Conservation (phyloP, 139 green algal genomes). For the Haematococcus sp. region DNA sequence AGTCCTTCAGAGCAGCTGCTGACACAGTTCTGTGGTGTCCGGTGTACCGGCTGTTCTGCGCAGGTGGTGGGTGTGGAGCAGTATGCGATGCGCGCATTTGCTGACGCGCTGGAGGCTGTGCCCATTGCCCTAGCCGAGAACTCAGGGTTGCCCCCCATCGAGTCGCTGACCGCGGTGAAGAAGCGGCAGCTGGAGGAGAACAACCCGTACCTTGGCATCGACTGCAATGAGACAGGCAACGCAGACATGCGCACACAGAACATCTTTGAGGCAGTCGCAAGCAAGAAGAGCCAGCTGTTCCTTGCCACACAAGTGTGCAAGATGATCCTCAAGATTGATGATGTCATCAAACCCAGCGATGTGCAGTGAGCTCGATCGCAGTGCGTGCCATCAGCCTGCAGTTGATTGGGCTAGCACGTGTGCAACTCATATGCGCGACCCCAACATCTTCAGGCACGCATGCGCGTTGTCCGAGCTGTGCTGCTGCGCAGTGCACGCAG, state of each 20-base stretch:
- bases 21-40: too few species aligned
- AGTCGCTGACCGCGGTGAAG: conserved; percentile 87
- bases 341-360: conserved; percentile 85
- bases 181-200: conserved; percentile 77
- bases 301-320: conserved; percentile 98
- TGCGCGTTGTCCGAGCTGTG: too few species aligned
- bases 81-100: conserved; percentile 97
- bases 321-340: conserved; percentile 99
- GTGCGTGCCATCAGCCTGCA: too few species aligned
- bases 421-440: too few species aligned
- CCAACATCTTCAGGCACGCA: too few species aligned
- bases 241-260: conserved; percentile 98
- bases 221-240: conserved; percentile 96
- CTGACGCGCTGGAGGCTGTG: conserved; percentile 81
- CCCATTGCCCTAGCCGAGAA: conserved; percentile 96
- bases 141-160: conserved; percentile 73
- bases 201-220: conserved; percentile 93
- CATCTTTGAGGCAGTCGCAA: conserved; percentile 97
- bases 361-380: too few species aligned
- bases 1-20: too few species aligned
- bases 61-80: conserved; percentile 77
- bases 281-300: conserved; percentile 99
- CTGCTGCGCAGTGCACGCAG: too few species aligned
- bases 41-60: not conserved
- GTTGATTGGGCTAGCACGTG: too few species aligned